Base-by-base conservation (phyloP, 495 filamentous ascomycete species). In the Penicillium silybi region DNA sequence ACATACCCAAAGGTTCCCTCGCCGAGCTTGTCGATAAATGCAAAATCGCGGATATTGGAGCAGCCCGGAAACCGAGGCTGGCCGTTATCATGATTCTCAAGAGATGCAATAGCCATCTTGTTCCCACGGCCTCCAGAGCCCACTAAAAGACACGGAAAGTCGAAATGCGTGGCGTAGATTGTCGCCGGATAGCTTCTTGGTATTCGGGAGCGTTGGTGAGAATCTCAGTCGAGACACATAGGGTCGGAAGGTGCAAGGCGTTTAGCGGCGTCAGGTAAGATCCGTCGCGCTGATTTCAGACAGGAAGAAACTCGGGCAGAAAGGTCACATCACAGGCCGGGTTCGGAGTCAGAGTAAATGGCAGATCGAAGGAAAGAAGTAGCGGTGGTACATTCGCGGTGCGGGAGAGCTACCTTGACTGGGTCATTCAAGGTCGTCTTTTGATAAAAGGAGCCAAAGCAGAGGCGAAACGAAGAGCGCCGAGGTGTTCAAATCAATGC, bases 1-100 rank as follows among this genome's bases (percentile, higher is more conserved):
- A 62, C 81, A 50, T 65, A 91, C 87, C 92, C 93, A 71, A 99
- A 99, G 17, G 93, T 99, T 45, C 93, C 93, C 68, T 99, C 95
- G 55, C 93, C 93, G 44, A 99, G 81, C 74, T 99, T 99, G 43
- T 84, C 86, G 52, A 92, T 68, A 18, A 96, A 79, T 54, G 95
- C 89, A 65, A 96, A 99, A 48, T 93, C 86, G 41, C 74, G 77
- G 57, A 99, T 97, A 48, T 79, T 85, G 18, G 90, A 92, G 73
- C 91, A 96, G 25, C 93, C 93, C 43, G 74, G 71, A 63, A 95
- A 98, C 53, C 81, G 59, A 43, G 62, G 39, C 49, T 67, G 52
- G 52, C 72, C 76, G 71, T 77, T 52, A 44, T 54, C 48, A 39
- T 62, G 48, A 48, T 56, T 59, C 56, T 75, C 67, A 5, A 71